A percentile compares a stretch with the other conserved stretches of the same genome.
Evolutionary conservation across 2,329 filamentous ascomycete genomes (phyloP).

Genomic region (Colletotrichum agaves): DNA sequence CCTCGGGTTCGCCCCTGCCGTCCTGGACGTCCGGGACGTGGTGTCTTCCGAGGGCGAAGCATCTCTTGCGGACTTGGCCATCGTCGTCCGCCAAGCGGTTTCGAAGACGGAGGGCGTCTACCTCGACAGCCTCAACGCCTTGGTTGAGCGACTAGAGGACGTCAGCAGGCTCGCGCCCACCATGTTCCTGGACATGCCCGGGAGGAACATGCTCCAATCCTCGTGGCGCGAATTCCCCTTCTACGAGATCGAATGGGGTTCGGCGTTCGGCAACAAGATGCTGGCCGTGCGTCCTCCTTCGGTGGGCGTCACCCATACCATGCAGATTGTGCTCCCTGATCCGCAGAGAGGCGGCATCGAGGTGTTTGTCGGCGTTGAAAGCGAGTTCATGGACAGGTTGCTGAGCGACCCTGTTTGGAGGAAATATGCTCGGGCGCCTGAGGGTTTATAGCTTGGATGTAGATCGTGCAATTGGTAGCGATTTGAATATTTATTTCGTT

Average conservation of each 20-base stretch:
- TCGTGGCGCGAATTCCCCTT: slow-evolving; percentile 48
- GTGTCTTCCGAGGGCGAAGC: slow-evolving; percentile 35
- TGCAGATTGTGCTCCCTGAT: slow-evolving; percentile 46
- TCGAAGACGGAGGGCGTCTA: slow-evolving; percentile 45
- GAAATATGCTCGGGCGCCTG: slow-evolving; percentile 14
- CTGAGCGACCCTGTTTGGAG: slow-evolving; percentile 44
- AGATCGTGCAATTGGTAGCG: no score
- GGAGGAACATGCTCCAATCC: slow-evolving; percentile 47
- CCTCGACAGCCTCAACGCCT: slow-evolving; percentile 43
- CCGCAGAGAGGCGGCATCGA: slow-evolving; percentile 48
- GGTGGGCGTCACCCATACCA: slow-evolving; percentile 47
- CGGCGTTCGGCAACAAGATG: slow-evolving; percentile 43
- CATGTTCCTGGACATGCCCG: slow-evolving; percentile 49
- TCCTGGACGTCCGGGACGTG: slow-evolving; percentile 45
- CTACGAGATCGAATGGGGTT: slow-evolving; percentile 49
- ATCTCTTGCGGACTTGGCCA: slow-evolving; percentile 48
- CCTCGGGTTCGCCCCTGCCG: slow-evolving; percentile 48
- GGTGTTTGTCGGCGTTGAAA: slow-evolving; percentile 47
- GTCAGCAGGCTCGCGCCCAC: slow-evolving; percentile 46
- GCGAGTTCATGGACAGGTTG: slow-evolving; percentile 43
- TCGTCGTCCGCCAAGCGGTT: slow-evolving; percentile 48
- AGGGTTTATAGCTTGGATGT: not conserved
- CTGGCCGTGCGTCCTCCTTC: slow-evolving; percentile 46
- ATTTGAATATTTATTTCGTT: no score
- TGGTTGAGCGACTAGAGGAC: slow-evolving; percentile 47